A percentile compares a stretch with the other conserved stretches of the same genome.
phyloP scores from a whole-genome alignment of 2,329 filamentous ascomycete species.

The Hysterium pulicare region DNA sequence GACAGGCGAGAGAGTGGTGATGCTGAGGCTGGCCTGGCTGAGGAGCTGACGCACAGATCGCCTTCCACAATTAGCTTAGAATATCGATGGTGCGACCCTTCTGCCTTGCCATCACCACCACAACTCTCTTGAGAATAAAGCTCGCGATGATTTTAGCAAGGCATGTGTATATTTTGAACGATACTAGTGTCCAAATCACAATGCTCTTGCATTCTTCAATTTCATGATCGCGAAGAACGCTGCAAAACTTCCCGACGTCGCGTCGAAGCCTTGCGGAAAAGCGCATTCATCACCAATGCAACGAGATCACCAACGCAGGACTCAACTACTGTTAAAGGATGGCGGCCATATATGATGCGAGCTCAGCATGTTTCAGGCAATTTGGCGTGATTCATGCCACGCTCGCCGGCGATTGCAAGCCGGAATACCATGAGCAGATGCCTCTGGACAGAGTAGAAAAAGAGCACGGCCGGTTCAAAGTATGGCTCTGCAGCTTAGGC shows the following conservation, averaged over 20 bases:
- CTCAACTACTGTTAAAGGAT: background rate
- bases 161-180: background rate
- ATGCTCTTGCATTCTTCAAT: background rate
- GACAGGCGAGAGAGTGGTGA: background rate
- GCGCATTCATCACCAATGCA: background rate
- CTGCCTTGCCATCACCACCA: constrained; percentile 20
- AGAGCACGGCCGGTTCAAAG: no score
- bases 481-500: no score
- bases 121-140: constrained; percentile 16
- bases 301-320: background rate
- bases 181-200: background rate
- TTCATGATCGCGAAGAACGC: no score
- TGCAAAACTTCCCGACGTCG: no score
- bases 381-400: no score
- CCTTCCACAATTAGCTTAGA: constrained; percentile 16
- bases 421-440: no score
- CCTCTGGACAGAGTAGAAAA: no score
- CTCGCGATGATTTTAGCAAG: constrained; percentile 10
- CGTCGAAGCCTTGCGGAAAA: background rate
- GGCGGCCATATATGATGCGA: background rate
- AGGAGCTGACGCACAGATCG: constrained; percentile 22
- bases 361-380: background rate
- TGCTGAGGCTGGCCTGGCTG: constrained; percentile 13
- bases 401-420: no score
- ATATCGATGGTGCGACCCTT: constrained; percentile 16